phyloP scores from a whole-genome alignment of 306 rosid species.

The Trifolium subterraneum region DNA sequence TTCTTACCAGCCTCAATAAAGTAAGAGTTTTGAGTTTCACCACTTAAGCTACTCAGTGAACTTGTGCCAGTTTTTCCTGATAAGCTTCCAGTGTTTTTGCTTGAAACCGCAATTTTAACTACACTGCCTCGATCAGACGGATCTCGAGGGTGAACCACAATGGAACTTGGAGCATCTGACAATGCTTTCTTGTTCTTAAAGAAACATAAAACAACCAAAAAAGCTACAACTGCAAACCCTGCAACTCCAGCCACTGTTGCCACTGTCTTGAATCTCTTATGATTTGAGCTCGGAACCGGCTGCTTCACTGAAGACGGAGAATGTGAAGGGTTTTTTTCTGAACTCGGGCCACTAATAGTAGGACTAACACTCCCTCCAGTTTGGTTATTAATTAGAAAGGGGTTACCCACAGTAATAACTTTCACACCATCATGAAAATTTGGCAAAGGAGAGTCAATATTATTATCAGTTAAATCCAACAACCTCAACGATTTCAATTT shows the following conservation, averaged over 20 bases:
- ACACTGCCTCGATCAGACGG: slow-evolving; percentile 59
- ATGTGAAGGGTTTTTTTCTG: slow-evolving; percentile 34
- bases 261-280: slow-evolving; percentile 43
- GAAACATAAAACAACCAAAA: slow-evolving; percentile 46
- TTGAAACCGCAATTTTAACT: slow-evolving; percentile 65
- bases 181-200: slow-evolving; percentile 51
- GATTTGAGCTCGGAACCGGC: slow-evolving; percentile 36
- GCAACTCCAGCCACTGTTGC: slow-evolving; percentile 44
- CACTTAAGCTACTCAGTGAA: slow-evolving; percentile 53
- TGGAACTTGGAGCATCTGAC: slow-evolving; percentile 52
- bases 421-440: slow-evolving; percentile 55
- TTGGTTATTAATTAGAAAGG: slow-evolving; percentile 47
- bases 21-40: slow-evolving; percentile 59
- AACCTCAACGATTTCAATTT: slow-evolving; percentile 57
- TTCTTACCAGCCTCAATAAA: slow-evolving; percentile 62
- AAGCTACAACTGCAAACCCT: slow-evolving; percentile 35
- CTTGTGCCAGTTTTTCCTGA: slow-evolving; percentile 59
- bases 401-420: slow-evolving; percentile 58
- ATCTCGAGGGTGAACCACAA: slow-evolving; percentile 72
- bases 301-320: slow-evolving; percentile 42
- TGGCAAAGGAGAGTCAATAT: slow-evolving; percentile 72
- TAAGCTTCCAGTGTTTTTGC: slow-evolving; percentile 54
- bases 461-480: slow-evolving; percentile 71
- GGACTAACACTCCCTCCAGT: slow-evolving; percentile 43
- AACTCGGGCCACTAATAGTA: slow-evolving; percentile 45